phyloP scores from a whole-genome alignment of 441 rosid genomes.

The Viola pubescens region DNA sequence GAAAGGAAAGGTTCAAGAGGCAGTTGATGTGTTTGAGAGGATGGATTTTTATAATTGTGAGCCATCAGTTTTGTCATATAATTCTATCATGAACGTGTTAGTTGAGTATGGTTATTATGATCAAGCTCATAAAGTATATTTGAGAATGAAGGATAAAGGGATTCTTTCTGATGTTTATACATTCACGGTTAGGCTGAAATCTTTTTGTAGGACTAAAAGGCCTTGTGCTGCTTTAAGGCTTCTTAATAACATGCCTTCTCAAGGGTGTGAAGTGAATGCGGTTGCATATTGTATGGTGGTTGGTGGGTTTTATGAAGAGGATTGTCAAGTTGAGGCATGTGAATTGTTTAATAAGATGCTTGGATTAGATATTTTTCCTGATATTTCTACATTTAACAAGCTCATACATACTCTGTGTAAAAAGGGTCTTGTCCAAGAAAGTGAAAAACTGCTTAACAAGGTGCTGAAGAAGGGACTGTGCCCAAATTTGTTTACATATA shows the following conservation, averaged over 20 bases:
- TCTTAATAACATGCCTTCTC: constrained; percentile 64
- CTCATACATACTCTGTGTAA: constrained; percentile 71
- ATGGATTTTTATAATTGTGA: constrained; percentile 80
- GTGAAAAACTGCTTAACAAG: constrained; percentile 65
- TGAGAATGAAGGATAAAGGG: constrained; percentile 69
- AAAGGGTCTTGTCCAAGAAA: constrained; percentile 65
- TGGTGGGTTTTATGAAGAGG: constrained; percentile 65
- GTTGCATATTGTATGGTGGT: constrained; percentile 73
- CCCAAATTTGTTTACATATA: constrained; percentile 77
- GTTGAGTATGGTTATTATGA: constrained; percentile 57
- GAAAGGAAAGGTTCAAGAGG: constrained; percentile 78
- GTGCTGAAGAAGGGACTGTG: constrained; percentile 62
- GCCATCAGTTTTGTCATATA: constrained; percentile 65
- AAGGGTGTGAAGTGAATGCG: constrained; percentile 65
- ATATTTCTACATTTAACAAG: constrained; percentile 57
- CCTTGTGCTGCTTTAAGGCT: constrained; percentile 82
- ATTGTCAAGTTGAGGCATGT: constrained; percentile 46
- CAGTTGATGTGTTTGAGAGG: constrained; percentile 82
- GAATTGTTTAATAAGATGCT: constrained; percentile 80
- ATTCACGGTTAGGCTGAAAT: constrained; percentile 77
- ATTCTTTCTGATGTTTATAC: constrained; percentile 76
- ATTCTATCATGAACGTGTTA: constrained; percentile 75
- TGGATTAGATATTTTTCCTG: constrained; percentile 42
- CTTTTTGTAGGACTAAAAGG: constrained; percentile 73
- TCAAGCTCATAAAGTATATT: constrained; percentile 81